A percentile compares a stretch with the other conserved stretches of the same genome.
Evolutionary conservation across 2,329 filamentous ascomycete genomes (phyloP).

Genomic region (Chrysoporthe deuterocubensis): DNA sequence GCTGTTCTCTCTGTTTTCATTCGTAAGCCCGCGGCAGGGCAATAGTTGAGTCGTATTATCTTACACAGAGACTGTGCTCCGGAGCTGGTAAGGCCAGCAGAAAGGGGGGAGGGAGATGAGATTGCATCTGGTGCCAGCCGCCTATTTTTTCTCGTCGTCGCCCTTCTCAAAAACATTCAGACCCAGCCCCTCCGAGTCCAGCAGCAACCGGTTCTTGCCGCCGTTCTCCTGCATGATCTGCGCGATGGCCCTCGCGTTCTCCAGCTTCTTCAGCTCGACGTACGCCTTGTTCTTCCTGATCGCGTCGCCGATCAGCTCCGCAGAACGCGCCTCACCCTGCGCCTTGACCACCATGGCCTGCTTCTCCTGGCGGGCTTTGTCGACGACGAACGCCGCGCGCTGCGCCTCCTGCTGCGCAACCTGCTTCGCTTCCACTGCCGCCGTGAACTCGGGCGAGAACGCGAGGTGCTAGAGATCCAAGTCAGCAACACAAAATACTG

Average conservation of each 20-base stretch:
- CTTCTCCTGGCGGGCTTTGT: slow-evolving; percentile 99
- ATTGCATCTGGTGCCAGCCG: slow-evolving; percentile 15
- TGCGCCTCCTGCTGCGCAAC: slow-evolving; percentile 91
- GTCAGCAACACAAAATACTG: slow-evolving; percentile 32
- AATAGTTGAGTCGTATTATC: slow-evolving; percentile 25
- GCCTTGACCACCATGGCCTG: slow-evolving; percentile 98
- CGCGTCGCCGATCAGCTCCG: slow-evolving; percentile 96
- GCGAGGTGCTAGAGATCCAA: slow-evolving; percentile 61
- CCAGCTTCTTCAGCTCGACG: slow-evolving; percentile 95
- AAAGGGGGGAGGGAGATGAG: slow-evolving; percentile 14
- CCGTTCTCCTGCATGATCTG: slow-evolving; percentile 81
- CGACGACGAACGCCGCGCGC: slow-evolving; percentile 93
- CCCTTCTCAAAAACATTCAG: slow-evolving; percentile 75
- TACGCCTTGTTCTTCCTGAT: slow-evolving; percentile 99
- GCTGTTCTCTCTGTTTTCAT: background rate
- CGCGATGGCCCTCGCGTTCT: slow-evolving; percentile 93
- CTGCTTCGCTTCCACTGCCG: slow-evolving; percentile 74
- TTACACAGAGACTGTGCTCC: slow-evolving; percentile 24
- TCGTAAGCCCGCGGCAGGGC: slow-evolving; percentile 23
- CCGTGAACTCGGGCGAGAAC: slow-evolving; percentile 75
- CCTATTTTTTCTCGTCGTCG: slow-evolving; percentile 52
- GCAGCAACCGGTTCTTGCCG: slow-evolving; percentile 89
- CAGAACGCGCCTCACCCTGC: slow-evolving; percentile 97
- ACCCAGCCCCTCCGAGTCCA: slow-evolving; percentile 88
- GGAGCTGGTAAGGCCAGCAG: slow-evolving; percentile 2